Evolutionary conservation across 2,329 filamentous ascomycete species (phyloP).

Genomic region (Claviceps sp.): DNA sequence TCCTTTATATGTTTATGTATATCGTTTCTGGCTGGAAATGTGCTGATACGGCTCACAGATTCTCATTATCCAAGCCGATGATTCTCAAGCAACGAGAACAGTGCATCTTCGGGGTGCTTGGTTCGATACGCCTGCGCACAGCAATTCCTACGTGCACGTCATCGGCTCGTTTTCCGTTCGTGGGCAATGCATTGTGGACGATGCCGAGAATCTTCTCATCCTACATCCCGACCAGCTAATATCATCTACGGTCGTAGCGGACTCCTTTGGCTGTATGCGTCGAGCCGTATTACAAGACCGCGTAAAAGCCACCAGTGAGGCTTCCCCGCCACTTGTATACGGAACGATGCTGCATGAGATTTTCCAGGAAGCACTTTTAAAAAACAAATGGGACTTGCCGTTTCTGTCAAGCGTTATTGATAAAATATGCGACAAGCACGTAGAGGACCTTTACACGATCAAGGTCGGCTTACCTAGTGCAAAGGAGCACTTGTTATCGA

Average conservation of each 20-base stretch:
- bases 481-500: constrained; percentile 66
- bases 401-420: constrained; percentile 58
- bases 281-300: constrained; percentile 89
- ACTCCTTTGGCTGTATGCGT: constrained; percentile 84
- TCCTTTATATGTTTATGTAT: constrained; percentile 5
- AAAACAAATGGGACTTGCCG: constrained; percentile 62
- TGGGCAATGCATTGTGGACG: constrained; percentile 71
- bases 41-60: constrained; percentile 37
- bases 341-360: constrained; percentile 90
- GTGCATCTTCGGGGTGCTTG: constrained; percentile 76
- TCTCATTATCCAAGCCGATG: constrained; percentile 70
- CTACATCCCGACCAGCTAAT: constrained; percentile 91
- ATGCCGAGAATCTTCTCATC: constrained; percentile 72
- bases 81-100: constrained; percentile 47
- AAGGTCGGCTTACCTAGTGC: constrained; percentile 61
- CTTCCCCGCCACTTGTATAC: constrained; percentile 72
- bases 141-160: constrained; percentile 71
- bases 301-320: constrained; percentile 76
- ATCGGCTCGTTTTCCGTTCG: constrained; percentile 60
- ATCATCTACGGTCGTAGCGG: constrained; percentile 89
- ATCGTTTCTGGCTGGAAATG: not conserved
- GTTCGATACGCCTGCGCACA: constrained; percentile 65
- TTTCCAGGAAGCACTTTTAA: constrained; percentile 78
- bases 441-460: constrained; percentile 84
- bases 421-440: constrained; percentile 56